These are phyloP conservation scores for Trapa incisa DNA, from an alignment of 345 rosid species.

Conservation along the genomic window DNA sequence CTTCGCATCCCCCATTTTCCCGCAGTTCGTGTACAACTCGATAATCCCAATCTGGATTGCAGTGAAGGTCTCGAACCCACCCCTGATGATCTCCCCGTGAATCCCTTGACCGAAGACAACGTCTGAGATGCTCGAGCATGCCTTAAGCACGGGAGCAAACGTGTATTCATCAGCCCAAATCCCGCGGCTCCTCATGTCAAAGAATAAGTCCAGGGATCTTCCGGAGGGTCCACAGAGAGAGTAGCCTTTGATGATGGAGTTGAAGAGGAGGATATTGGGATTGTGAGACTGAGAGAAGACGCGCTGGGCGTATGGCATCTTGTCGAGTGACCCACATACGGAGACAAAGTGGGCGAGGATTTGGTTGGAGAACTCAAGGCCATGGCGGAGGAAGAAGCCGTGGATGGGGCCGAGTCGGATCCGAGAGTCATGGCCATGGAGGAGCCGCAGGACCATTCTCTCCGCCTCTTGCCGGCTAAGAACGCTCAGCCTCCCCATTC, in stretches of 20 bases:
- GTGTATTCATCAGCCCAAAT: conserved; percentile 17
- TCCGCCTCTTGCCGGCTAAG: conserved; percentile 10
- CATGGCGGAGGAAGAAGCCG: conserved; percentile 14
- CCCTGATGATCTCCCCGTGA: conserved; percentile 6
- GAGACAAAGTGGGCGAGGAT: conserved; percentile 17
- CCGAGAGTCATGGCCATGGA: conserved; percentile 9
- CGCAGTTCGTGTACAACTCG: conserved; percentile 8
- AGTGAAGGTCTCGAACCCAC: conserved; percentile 9
- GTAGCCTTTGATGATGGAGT: conserved; percentile 13
- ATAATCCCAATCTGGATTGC: conserved; percentile 12
- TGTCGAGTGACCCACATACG: conserved; percentile 8
- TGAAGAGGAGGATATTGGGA: conserved; percentile 16
- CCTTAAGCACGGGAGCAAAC: conserved; percentile 10
- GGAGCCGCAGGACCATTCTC: conserved; percentile 15
- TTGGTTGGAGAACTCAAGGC: conserved; percentile 14
- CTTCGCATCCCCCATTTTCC: conserved; percentile 11
- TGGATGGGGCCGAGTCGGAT: conserved; percentile 10
- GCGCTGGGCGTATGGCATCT: conserved; percentile 9
- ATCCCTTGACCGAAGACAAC: conserved; percentile 4
- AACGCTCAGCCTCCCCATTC: conserved; percentile 8
- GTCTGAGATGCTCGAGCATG: conserved; percentile 5
- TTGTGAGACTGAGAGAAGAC: conserved; percentile 9
- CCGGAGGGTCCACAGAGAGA: conserved; percentile 9
- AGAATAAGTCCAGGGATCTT: conserved; percentile 7
- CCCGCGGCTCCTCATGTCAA: conserved; percentile 7